These are phyloP conservation scores for Thymus mandschuricus DNA, from an alignment of 257 asterid genomes.

Conservation along the genomic window DNA sequence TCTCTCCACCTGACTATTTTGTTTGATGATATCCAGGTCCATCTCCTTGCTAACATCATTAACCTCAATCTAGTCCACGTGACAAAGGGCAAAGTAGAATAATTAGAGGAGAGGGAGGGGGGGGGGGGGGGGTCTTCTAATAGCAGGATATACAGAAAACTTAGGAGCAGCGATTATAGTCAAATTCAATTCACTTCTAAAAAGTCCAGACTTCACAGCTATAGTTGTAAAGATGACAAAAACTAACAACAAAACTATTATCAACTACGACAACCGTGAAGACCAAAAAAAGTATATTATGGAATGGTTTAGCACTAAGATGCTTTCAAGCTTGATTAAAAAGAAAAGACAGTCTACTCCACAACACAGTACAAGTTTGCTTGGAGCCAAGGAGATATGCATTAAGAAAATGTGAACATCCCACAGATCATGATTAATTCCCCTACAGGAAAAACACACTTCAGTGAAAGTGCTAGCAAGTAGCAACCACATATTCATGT, in stretches of 20 bases:
- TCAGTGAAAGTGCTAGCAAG: background rate
- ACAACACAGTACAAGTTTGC: slow-evolving; percentile 2
- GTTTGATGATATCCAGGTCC: slow-evolving; percentile 98
- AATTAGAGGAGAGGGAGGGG: background rate
- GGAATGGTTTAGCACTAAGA: background rate
- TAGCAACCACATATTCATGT: background rate
- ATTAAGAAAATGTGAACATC: background rate
- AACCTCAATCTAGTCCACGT: slow-evolving; percentile 75
- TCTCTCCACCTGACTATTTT: slow-evolving; percentile 97
- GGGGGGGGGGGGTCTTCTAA: background rate
- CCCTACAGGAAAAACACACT: background rate
- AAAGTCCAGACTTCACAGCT: slow-evolving; percentile 5
- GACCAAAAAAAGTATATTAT: background rate
- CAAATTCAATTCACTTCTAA: slow-evolving; percentile 3
- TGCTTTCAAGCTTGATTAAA: background rate
- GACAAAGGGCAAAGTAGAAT: slow-evolving; percentile 11
- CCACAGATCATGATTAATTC: background rate
- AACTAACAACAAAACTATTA: background rate
- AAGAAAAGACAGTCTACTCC: background rate
- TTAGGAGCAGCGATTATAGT: background rate
- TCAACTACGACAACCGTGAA: background rate
- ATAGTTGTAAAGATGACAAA: background rate
- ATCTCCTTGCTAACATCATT: slow-evolving; percentile 99
- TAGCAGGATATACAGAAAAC: slow-evolving; percentile 2
- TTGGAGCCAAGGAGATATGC: background rate